Percentiles rank a stretch among this genome's conserved stretches.
phyloP scores from a whole-genome alignment of 371 early-diverging fungal species.

The Chytridium lagenaria region DNA sequence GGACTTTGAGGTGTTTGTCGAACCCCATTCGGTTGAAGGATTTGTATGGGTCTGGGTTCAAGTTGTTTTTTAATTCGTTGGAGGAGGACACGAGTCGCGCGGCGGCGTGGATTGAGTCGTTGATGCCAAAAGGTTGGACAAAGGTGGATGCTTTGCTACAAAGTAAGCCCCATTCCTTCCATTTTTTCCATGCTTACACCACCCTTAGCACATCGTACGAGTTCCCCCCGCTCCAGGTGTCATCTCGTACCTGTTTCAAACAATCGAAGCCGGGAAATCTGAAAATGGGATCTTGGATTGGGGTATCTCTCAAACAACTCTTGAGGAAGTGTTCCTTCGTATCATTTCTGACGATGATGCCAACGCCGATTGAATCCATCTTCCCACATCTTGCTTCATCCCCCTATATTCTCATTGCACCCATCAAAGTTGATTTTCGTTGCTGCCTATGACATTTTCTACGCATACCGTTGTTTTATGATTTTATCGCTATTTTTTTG shows the following conservation, averaged over 20 bases:
- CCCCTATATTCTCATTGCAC: too few relatives aligned
- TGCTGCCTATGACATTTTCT: too few relatives aligned
- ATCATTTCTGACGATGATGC: slow-evolving; percentile 61
- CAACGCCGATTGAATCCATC: not conserved
- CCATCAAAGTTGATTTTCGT: too few relatives aligned
- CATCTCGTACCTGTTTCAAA: slow-evolving; percentile 33
- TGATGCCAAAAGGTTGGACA: slow-evolving; percentile 56
- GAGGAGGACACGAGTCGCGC: slow-evolving; percentile 37
- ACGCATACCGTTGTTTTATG: too few relatives aligned
- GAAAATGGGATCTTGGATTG: slow-evolving; percentile 62
- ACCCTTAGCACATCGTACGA: slow-evolving; percentile 53
- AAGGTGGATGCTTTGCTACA: slow-evolving; percentile 63
- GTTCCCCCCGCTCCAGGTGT: slow-evolving; percentile 52
- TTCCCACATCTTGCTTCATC: too few relatives aligned
- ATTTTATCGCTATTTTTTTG: too few relatives aligned
- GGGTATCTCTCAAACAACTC: slow-evolving; percentile 67
- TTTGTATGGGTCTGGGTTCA: slow-evolving; percentile 74
- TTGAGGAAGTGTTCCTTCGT: slow-evolving; percentile 66
- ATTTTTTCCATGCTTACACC: not conserved
- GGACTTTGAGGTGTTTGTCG: slow-evolving; percentile 70
- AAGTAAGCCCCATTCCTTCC: slow-evolving; percentile 21
- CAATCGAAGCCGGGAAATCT: slow-evolving; percentile 40
- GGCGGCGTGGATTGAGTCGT: slow-evolving; percentile 41
- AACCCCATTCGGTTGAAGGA: slow-evolving; percentile 70
- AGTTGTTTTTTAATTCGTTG: slow-evolving; percentile 59